These are phyloP conservation scores for Takakia lepidozioides DNA, from an alignment of 225 moss, liverwort and hornwort genomes.

Conservation along the genomic window DNA sequence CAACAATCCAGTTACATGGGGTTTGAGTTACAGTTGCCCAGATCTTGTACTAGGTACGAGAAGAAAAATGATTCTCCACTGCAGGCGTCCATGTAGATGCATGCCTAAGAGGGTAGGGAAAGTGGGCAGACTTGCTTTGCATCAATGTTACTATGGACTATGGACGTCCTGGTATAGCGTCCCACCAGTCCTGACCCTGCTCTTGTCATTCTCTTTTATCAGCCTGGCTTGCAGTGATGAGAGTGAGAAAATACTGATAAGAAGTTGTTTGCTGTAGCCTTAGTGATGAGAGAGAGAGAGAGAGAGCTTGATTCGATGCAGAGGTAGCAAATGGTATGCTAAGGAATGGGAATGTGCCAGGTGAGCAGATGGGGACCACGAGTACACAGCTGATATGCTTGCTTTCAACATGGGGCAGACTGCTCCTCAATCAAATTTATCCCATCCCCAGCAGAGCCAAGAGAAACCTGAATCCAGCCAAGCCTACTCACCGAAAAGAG, in stretches of 20 bases:
- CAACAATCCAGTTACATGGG: no score
- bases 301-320: no score
- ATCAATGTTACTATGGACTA: no score
- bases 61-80: no score
- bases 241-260: background rate
- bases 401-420: background rate
- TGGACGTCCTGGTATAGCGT: background rate
- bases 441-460: background rate
- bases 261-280: background rate
- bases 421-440: background rate
- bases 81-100: no score
- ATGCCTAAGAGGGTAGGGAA: no score
- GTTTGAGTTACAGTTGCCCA: no score
- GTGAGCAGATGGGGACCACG: conserved; percentile 4
- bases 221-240: background rate
- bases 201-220: background rate
- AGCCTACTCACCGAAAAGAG: conserved; percentile 1
- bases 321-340: no score
- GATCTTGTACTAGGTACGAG: no score
- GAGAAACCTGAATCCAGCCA: background rate
- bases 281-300: no score
- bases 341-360: conserved; percentile 4
- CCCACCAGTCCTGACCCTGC: background rate
- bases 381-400: background rate
- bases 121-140: no score